Base-by-base conservation (phyloP, 202 grass and related monocot species). In the Schoenoplectus triqueter region DNA sequence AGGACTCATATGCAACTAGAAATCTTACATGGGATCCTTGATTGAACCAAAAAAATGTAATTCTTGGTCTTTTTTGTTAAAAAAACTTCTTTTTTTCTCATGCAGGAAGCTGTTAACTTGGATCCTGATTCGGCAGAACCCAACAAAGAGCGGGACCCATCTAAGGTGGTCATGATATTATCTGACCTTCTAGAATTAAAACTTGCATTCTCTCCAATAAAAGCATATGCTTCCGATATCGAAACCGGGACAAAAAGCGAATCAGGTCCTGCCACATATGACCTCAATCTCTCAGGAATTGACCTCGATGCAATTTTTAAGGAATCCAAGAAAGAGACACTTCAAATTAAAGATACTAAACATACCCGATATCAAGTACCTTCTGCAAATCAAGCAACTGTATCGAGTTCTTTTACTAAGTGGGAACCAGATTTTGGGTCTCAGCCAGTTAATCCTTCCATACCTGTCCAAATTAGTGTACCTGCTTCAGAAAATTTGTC, bases 131-230 rank as follows among this genome's bases (percentile, higher is more conserved):
- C 83, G 64, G 85, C 31, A 0, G 71, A 73, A 86, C 86, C 92
- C 72, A 94, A 80, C 82, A 93, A 93, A 31, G 31, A 31, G 31
- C 31, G 31, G 31, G 31, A 31, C 31, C 31, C 31, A 31, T 31
- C 31, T 31, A 90, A 80, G 50, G 10, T 86, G 88, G 66, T 85
- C 63, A 86, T 90, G 64, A 66, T 88, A 42, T 64, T 98, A 86
- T 95, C 92, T 91, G 92, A 95, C 80, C 88, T 98, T 66, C 85
- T 98, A 67, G 85, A 95, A 86, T 84, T 98, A 83, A 88, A 89
- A 91, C 64, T 98, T 17, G 86, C 40, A 59, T 95, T 67, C 61
- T 82, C 84, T 72, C 87, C 83, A 7, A 51, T 52, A 22, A 21
- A 0, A 11, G 2, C 8, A 73, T 5, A 20, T 73, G 47, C 47